Base-by-base conservation (phyloP, 441 rosid species). In the Melastoma candidum region DNA sequence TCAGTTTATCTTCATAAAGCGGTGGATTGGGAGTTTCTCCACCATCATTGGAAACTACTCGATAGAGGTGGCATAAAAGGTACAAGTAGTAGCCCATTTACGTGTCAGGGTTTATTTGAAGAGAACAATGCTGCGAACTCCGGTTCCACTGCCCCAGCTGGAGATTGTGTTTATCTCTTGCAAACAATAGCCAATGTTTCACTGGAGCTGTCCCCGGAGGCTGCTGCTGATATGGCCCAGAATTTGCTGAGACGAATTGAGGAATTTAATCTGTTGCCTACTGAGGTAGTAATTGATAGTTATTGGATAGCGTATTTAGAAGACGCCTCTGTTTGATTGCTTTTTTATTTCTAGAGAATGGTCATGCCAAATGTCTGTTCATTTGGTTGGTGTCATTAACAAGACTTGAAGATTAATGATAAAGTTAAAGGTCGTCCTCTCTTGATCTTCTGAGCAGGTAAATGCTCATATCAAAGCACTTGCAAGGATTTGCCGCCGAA, bases 101-200 rank as follows among this genome's bases (percentile, higher is more conserved):
- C 49, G 50, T 65, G 60, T 58, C 66, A 58, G 63, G 67, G 51
- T 50, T 65, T 56, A 29, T 61, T 70, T 58, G 77, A 63, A 48
- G 77, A 67, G 65, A 77, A 66, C 46, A 70, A 71, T 7, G 63
- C 66, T 63, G 63, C 59, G 4, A 80, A 73, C 67, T 59, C 77
- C 24, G 62, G 69, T 53, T 85, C 97, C 50, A 77, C 81, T 74
- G 71, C 85, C 49, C 84, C 95, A 97, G 97, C 92, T 54, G 87
- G 87, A 14, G 95, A 88, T 70, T 86, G 94, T 48, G 97, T 92
- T 71, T 85, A 66, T 72, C 95, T 88, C 51, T 67, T 92, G 77
- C 94, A 88, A 83, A 87, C 98, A 53, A 84, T 88, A 67, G 85
- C 98, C 39, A 79, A 85, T 71, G 95, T 88, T 64, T 80, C 98